Conservation (phyloP, 345 rosid species). For the Physaria fendleri region DNA sequence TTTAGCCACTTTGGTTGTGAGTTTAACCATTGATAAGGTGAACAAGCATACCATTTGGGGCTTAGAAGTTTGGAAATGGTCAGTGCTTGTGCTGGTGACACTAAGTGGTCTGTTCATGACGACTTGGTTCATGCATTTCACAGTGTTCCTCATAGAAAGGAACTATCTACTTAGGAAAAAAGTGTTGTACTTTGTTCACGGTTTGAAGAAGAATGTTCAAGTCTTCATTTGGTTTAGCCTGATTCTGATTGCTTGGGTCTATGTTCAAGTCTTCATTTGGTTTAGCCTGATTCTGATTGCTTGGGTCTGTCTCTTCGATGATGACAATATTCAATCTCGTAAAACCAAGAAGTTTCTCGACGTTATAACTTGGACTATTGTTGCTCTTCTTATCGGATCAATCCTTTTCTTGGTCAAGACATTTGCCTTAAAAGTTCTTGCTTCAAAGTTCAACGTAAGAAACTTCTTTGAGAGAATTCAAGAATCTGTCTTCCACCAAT, state of each 20-base stretch:
- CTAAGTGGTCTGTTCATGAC: constrained; percentile 70
- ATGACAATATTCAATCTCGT: constrained; percentile 34
- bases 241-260: too few relatives aligned
- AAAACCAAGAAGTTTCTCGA: constrained; percentile 38
- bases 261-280: constrained; percentile 83
- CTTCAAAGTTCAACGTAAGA: constrained; percentile 73
- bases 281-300: constrained; percentile 52
- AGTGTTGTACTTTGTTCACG: constrained; percentile 86
- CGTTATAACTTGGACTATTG: constrained; percentile 56
- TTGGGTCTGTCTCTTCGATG: constrained; percentile 57
- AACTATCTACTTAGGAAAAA: constrained; percentile 68
- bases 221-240: too few relatives aligned
- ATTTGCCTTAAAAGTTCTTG: constrained; percentile 61
- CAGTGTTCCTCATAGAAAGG: constrained; percentile 69
- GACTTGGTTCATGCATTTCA: constrained; percentile 64
- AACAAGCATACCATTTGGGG: constrained; percentile 41
- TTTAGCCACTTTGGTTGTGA: constrained; percentile 43
- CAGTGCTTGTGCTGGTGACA: constrained; percentile 63
- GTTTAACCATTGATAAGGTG: constrained; percentile 42
- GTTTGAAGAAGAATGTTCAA: constrained; percentile 80
- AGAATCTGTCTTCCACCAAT: constrained; percentile 80
- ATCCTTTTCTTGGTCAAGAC: constrained; percentile 68
- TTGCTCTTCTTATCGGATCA: constrained; percentile 52
- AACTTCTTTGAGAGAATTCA: constrained; percentile 86
- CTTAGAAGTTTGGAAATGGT: constrained; percentile 77